Evolutionary conservation across 345 rosid genomes (phyloP).

Genomic region (Eutrema japonicum): DNA sequence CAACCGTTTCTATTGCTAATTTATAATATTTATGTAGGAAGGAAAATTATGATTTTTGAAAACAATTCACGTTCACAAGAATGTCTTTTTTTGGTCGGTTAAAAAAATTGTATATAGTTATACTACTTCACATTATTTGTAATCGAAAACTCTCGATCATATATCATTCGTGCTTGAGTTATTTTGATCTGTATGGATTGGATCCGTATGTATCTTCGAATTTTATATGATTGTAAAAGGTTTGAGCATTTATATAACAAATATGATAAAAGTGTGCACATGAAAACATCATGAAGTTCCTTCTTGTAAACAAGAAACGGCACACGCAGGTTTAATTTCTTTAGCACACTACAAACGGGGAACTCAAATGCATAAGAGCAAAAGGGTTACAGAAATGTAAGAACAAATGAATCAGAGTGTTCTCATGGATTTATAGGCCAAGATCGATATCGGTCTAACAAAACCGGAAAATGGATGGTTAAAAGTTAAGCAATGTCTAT

Average conservation of each 20-base stretch:
- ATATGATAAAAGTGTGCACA: not conserved
- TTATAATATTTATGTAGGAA: not conserved
- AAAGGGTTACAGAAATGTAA: constrained; percentile 11
- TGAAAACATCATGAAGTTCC: constrained; percentile 23
- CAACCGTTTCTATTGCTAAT: not conserved
- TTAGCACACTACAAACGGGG: constrained; percentile 8
- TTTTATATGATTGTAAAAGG: too few species aligned
- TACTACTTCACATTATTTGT: not conserved
- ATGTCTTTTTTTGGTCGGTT: not conserved
- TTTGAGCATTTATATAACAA: constrained; percentile 4
- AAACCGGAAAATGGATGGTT: constrained; percentile 11
- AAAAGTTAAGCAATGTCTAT: constrained; percentile 25
- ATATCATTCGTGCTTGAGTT: not conserved
- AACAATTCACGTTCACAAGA: not conserved
- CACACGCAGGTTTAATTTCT: constrained; percentile 8
- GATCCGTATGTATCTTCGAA: not conserved
- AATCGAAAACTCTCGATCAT: not conserved
- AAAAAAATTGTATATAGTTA: not conserved
- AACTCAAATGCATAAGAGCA: constrained; percentile 10
- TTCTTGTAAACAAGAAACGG: constrained; percentile 9
- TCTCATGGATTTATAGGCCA: not conserved
- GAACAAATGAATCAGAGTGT: constrained; percentile 34
- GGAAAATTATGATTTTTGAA: not conserved
- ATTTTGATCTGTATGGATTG: not conserved
- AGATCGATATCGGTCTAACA: constrained; percentile 9